These are phyloP conservation scores for Rugosomyces carneus DNA, from an alignment of 1,284 basidiomycete species.

Conservation along the genomic window DNA sequence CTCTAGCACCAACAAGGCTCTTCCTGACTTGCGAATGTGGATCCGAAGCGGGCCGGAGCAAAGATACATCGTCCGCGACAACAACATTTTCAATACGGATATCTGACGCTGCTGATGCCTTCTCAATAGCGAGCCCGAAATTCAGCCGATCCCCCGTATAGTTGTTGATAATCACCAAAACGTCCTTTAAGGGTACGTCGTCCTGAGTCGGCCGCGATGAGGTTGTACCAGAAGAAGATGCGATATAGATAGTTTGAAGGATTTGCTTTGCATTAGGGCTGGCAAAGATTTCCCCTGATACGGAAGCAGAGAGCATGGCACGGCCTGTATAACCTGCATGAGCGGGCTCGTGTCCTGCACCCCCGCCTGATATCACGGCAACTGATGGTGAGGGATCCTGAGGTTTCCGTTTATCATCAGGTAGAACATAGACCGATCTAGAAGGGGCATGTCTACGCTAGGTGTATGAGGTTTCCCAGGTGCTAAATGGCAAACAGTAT, in stretches of 20 bases:
- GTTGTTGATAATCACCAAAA: conserved; percentile 41
- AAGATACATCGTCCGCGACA: conserved; percentile 64
- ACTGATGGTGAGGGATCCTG: conserved; percentile 26
- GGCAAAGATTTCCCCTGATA: conserved; percentile 62
- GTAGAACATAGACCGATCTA: conserved; percentile 33
- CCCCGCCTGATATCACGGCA: conserved; percentile 58
- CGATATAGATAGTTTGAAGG: conserved; percentile 44
- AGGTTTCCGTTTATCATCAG: conserved; percentile 8
- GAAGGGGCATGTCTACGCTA: conserved; percentile 34
- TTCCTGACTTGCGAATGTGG: conserved; percentile 1
- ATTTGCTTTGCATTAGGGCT: conserved; percentile 61
- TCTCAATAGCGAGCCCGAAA: conserved; percentile 65
- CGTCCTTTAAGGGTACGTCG: conserved; percentile 20
- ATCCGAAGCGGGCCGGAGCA: conserved; percentile 22
- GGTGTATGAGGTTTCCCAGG: too few species aligned
- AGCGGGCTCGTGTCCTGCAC: conserved; percentile 68
- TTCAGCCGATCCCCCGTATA: conserved; percentile 61
- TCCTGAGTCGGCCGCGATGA: conserved; percentile 1
- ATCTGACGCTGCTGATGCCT: conserved; percentile 34
- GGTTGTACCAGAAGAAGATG: conserved; percentile 21
- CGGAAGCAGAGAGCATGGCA: conserved; percentile 55
- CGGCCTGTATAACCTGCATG: conserved; percentile 52
- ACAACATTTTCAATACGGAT: conserved; percentile 48
- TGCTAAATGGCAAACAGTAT: too few species aligned
- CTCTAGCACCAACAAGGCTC: conserved; percentile 44